phyloP scores from a whole-genome alignment of 225 moss, liverwort and hornwort species.

The Sphagnum contortum region DNA sequence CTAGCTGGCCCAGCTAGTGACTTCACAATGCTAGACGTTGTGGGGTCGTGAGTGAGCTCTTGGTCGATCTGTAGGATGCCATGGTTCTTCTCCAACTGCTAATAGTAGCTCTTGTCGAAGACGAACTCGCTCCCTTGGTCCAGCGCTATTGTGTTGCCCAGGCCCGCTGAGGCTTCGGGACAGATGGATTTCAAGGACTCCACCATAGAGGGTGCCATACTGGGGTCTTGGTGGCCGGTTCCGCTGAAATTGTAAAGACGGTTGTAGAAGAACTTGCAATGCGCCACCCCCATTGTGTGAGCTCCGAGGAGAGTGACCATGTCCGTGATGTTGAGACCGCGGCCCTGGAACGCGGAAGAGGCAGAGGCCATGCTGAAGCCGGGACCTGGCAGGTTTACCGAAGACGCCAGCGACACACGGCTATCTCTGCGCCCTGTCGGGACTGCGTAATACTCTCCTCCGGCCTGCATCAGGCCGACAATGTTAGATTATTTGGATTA shows the following conservation, averaged over 20 bases:
- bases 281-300: background rate
- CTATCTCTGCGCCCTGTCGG: no score
- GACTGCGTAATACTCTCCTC: no score
- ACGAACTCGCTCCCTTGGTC: conserved; percentile 29
- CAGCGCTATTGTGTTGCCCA: conserved; percentile 20
- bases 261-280: conserved; percentile 17
- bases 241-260: conserved; percentile 36
- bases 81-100: conserved; percentile 21
- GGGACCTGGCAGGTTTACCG: no score
- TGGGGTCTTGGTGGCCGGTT: conserved; percentile 21
- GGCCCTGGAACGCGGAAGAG: no score
- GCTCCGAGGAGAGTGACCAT: background rate
- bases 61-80: conserved; percentile 41
- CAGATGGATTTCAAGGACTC: conserved; percentile 12
- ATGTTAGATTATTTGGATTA: no score
- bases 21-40: conserved; percentile 2
- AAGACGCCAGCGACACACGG: no score
- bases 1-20: conserved; percentile 4
- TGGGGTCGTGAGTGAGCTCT: conserved; percentile 24
- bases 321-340: no score
- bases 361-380: no score
- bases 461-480: no score
- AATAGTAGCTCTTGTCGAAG: conserved; percentile 30
- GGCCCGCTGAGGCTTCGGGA: conserved; percentile 12
- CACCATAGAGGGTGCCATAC: conserved; percentile 19